Evolutionary conservation across 306 rosid genomes (phyloP), one percentile per base, ranked within the genome.

Genomic region (Styphnolobium japonicum): DNA sequence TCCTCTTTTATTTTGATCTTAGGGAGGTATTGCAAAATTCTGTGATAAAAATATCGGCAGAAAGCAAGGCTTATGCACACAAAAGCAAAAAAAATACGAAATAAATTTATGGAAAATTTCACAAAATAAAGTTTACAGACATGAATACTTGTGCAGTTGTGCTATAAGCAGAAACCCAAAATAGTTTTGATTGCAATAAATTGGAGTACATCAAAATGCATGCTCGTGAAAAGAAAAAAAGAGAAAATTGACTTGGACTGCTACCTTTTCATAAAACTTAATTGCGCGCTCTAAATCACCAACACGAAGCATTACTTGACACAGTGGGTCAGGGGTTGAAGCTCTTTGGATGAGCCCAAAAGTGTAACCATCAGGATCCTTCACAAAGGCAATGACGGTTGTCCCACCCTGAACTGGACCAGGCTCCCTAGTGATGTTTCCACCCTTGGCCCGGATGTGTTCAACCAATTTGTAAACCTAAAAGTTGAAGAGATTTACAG

Each of bases 361-460:
- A 21, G 33, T 37, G 76, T 95, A 95, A 79, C 98, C 98, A 86
- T 95, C 98, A 16, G 98, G 98, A 77, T 95, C 98, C 87, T 95
- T 95, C 58, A 88, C 94, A 85, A 88, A 92, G 66, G 98, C 96
- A 63, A 90, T 88, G 57, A 91, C 80, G 43, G 85, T 7, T 40
- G 85, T 72, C 45, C 97, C 98, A 1, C 98, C 98, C 19, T 92
- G 85, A 58, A 91, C 88, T 16, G 97, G 97, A 51, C 94, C 95
- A 36, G 98, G 91, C 85, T 92, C 98, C 76, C 96, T 87, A 1
- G 96, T 95, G 85, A 92, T 77, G 81, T 61, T 84, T 36, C 97
- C 98, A 42, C 98, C 98, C 82, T 90, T 88, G 23, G 83, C 88
- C 25, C 89, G 72, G 69, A 95, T 73, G 58, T 84, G 64, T 78